Evolutionary conservation across 2,329 filamentous ascomycete species (phyloP), one percentile per base, ranked within the genome.

Genomic region (Nigrospora oryzae): DNA sequence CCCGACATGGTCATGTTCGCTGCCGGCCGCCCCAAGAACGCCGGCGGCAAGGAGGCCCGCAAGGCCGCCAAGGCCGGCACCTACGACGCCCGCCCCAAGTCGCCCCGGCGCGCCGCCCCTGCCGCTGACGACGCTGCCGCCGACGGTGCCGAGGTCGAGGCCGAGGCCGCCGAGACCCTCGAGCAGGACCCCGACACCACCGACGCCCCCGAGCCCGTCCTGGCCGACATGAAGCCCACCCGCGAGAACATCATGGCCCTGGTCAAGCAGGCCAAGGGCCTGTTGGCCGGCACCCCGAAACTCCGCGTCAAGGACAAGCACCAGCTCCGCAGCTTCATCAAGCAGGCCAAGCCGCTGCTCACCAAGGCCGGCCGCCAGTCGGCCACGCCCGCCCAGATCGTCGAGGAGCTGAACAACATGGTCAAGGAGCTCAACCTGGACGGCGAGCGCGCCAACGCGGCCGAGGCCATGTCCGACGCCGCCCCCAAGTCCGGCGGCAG

Each of bases 1-100:
- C 76, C 86, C 33, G 88, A 95, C 35, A 81, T 84, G 55, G 93
- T 98, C 46, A 75, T 98, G 65, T 90, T 78, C 57, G 91, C 88
- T 32, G 95, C 90, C 1, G 93, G 93, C 47, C 75, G 77, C 23
- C 77, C 79, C 40, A 93, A 89, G 66, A 74, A 50, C 50, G 43
- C 35, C 35, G 37, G 48, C 45, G 40, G 40, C 40, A 57, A 54
- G 33, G 57, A 61, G 38, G 56, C 49, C 42, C 55, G 43, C 47
- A 58, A 47, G 46, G 48, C 42, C 52, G 46, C 42, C 47, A 38
- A 48, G 11, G 47, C 52, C 15, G 23, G 23, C 23, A 28, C 23
- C 2, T 28, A 28, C 23, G 23, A 7, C 23, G 10, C 23, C 23
- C 23, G 23, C 7, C 23, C 23, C 23, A 52, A 51, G 32, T 49